A percentile compares a stretch with the other conserved stretches of the same genome.
Evolutionary conservation across 164 flowering plant genomes (phyloP).

Genomic region (Umbellularia californica): DNA sequence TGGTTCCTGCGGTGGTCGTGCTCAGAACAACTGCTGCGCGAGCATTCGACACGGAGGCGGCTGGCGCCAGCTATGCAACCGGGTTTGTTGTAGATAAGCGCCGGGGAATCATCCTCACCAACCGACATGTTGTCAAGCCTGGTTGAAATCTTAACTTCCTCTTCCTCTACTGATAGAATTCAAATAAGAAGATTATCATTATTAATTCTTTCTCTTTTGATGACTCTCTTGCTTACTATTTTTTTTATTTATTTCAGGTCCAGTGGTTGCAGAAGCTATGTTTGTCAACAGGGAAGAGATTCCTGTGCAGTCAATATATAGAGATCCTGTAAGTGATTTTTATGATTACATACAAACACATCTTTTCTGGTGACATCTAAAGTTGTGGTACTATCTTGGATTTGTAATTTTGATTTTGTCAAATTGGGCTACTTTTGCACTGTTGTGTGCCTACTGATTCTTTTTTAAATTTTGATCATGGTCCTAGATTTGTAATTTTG

Average conservation of each 20-base stretch:
- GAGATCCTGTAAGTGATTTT: slow-evolving; percentile 73
- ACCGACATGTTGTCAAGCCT: slow-evolving; percentile 95
- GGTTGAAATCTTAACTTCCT: slow-evolving; percentile 29
- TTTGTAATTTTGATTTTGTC: too few relatives aligned
- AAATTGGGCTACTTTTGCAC: not conserved
- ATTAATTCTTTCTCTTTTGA: not conserved
- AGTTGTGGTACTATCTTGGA: too few relatives aligned
- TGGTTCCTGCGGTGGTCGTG: slow-evolving; percentile 93
- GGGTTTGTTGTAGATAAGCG: slow-evolving; percentile 90
- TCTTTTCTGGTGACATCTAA: too few relatives aligned
- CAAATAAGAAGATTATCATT: not conserved
- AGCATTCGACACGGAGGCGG: slow-evolving; percentile 87
- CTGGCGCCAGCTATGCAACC: slow-evolving; percentile 85
- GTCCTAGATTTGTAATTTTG: not conserved
- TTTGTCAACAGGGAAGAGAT: slow-evolving; percentile 88
- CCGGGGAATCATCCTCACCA: slow-evolving; percentile 89
- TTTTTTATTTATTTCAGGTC: slow-evolving; percentile 35
- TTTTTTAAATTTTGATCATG: not conserved
- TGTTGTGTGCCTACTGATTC: too few relatives aligned
- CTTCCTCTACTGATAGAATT: not conserved
- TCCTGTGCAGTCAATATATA: slow-evolving; percentile 74
- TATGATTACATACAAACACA: not conserved
- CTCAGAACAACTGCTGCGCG: slow-evolving; percentile 82
- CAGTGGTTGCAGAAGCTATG: slow-evolving; percentile 95
- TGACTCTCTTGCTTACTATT: not conserved